phyloP scores from a whole-genome alignment of 2,329 filamentous ascomycete species.

The Paraconiothyrium sp. region DNA sequence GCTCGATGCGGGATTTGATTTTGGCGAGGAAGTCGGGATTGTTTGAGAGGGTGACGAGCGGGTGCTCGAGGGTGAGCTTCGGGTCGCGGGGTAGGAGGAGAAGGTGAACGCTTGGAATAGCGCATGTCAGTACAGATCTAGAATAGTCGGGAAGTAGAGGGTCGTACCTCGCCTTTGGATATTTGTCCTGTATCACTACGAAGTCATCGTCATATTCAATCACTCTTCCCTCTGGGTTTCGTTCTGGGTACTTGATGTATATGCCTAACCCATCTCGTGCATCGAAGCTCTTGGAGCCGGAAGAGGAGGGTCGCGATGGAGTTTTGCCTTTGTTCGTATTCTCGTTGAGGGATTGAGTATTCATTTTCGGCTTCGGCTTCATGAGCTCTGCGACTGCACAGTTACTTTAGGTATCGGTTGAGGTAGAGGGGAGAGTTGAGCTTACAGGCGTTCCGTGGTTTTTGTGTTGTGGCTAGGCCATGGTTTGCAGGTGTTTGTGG shows the following conservation, averaged over 20 bases:
- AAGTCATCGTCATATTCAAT: constrained; percentile 74
- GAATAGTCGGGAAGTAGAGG: background rate
- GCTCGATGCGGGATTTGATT: constrained; percentile 68
- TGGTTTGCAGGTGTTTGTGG: constrained; percentile 16
- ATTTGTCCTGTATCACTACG: constrained; percentile 83
- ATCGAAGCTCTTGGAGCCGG: constrained; percentile 45
- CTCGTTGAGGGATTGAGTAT: constrained; percentile 14
- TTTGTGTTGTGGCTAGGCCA: constrained; percentile 21
- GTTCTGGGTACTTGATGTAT: constrained; percentile 72
- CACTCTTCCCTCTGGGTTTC: constrained; percentile 67
- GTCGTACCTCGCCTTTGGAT: constrained; percentile 71
- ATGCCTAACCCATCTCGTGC: constrained; percentile 69
- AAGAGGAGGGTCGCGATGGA: constrained; percentile 19
- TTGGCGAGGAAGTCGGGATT: constrained; percentile 73
- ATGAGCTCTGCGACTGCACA: constrained; percentile 58
- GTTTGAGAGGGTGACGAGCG: constrained; percentile 76
- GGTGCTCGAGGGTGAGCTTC: constrained; percentile 70
- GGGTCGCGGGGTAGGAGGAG: constrained; percentile 84
- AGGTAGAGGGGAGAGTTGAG: background rate
- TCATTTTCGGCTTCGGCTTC: constrained; percentile 50
- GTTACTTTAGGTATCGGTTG: constrained; percentile 32
- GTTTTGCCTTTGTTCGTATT: constrained; percentile 15
- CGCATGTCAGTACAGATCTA: background rate
- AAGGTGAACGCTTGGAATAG: constrained; percentile 71
- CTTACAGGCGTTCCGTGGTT: constrained; percentile 52